Base-by-base conservation (phyloP, 2,329 filamentous ascomycete species). In the Hymenoscyphus fructigenus region DNA sequence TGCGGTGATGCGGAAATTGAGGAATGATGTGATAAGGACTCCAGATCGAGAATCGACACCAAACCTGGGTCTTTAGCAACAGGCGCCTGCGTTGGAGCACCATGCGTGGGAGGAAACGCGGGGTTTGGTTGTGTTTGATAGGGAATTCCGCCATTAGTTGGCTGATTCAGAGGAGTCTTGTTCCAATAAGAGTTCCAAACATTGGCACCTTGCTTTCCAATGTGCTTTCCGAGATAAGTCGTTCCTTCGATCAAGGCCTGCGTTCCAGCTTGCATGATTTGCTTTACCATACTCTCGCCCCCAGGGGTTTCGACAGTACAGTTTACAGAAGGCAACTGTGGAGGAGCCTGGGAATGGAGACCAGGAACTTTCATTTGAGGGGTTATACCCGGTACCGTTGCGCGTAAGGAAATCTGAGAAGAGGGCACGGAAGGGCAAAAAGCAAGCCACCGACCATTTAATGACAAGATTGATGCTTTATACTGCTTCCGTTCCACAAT, bases 181-280 rank as follows among this genome's bases (percentile, higher is more conserved):
- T 90, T 92, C 86, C 91, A 93, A 78, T 95, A 94, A 72, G 84
- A 89, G 73, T 92, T 92, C 85, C 91, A 92, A 10, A 89, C 88
- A 74, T 92, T 88, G 73, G 88, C 82, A 26, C 91, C 87, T 74
- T 93, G 90, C 72, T 92, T 90, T 2, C 90, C 88, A 63, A 92
- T 86, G 74, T 93, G 90, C 73, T 93, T 90, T 2, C 90, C 88
- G 63, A 92, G 85, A 88, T 90, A 93, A 69, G 85, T 89, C 29
- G 88, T 90, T 23, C 88, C 87, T 65, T 90, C 87, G 55, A 93
- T 90, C 53, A 92, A 80, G 72, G 92, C 90, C 73, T 94, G 91
- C 0, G 91, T 91, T 1, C 91, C 89, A 75, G 92, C 90, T 67
- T 91, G 86, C 78, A 92, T 90, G 61, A 93, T 84, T 69, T 91